A percentile compares a stretch with the other conserved stretches of the same genome.
phyloP scores from a whole-genome alignment of 495 filamentous ascomycete genomes.

The Penicillium pancosmium region DNA sequence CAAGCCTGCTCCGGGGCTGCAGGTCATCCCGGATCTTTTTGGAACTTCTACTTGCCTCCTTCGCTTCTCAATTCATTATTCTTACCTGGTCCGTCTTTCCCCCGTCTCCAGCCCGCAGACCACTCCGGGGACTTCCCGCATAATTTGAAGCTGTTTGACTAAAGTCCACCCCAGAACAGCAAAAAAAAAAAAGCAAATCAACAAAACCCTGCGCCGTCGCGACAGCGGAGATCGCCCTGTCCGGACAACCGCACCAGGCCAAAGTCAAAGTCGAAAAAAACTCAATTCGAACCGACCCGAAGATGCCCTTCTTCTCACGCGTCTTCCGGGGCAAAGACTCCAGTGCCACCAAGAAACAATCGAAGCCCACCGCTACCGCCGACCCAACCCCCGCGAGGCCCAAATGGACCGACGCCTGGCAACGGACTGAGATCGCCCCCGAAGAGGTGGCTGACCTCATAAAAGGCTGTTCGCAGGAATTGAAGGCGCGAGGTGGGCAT shows the following conservation, averaged over 20 bases:
- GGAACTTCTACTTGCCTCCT: slow-evolving; percentile 5
- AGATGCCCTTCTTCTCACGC: slow-evolving; percentile 70
- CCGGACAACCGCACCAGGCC: slow-evolving; percentile 3
- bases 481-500: slow-evolving; percentile 88
- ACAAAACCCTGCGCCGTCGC: slow-evolving; percentile 8
- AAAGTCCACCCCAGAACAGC: not conserved
- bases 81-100: not conserved
- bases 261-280: slow-evolving; percentile 1
- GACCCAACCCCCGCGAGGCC: slow-evolving; percentile 63
- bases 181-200: slow-evolving; percentile 24
- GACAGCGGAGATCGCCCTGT: not conserved
- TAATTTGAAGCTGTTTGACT: not conserved
- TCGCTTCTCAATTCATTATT: not conserved
- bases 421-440: slow-evolving; percentile 79
- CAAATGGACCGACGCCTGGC: slow-evolving; percentile 88
- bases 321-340: slow-evolving; percentile 72
- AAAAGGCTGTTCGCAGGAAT: slow-evolving; percentile 79
- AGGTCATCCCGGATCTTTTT: slow-evolving; percentile 41
- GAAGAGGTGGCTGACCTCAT: slow-evolving; percentile 91
- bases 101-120: too few species aligned
- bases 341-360: slow-evolving; percentile 57
- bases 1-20: slow-evolving; percentile 36
- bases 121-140: too few species aligned
- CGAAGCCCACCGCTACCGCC: slow-evolving; percentile 52
- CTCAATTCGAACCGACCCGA: slow-evolving; percentile 18